phyloP scores from a whole-genome alignment of 768 basidiomycete genomes.

The Mycena venus region DNA sequence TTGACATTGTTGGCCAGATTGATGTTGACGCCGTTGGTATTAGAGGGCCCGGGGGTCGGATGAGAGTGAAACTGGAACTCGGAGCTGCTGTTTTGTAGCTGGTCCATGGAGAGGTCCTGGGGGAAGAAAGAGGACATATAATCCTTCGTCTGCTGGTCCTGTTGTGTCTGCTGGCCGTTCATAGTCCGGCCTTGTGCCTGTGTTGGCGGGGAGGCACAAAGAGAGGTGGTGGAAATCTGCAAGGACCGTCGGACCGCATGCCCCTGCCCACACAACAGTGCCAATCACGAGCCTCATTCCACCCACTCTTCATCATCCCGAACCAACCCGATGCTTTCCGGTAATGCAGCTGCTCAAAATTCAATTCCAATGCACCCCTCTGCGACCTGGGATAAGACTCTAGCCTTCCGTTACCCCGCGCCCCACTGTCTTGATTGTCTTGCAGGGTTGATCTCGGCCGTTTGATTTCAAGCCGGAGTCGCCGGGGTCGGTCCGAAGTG shows the following conservation, averaged over 20 bases:
- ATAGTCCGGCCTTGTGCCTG: not conserved
- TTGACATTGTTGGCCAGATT: not conserved
- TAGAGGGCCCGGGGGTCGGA: constrained; percentile 15
- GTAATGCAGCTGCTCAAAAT: too few relatives aligned
- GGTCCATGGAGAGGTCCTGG: constrained; percentile 38
- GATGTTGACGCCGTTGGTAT: not conserved
- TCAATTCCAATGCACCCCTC: too few relatives aligned
- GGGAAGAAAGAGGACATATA: constrained; percentile 50
- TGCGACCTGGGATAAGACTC: too few relatives aligned
- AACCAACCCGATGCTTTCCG: too few relatives aligned
- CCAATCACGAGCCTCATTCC: not conserved
- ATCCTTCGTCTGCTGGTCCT: constrained; percentile 47
- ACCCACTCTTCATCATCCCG: too few relatives aligned
- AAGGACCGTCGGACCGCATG: not conserved
- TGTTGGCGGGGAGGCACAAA: not conserved
- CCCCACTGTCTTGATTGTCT: too few relatives aligned
- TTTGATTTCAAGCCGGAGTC: too few relatives aligned
- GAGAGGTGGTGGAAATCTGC: not conserved
- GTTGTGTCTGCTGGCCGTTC: constrained; percentile 40
- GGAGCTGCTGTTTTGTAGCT: constrained; percentile 38
- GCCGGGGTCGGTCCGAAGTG: too few relatives aligned
- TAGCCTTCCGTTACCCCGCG: too few relatives aligned
- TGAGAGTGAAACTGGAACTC: constrained; percentile 36
- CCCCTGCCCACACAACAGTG: not conserved
- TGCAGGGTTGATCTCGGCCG: too few relatives aligned